A percentile compares a stretch with the other conserved stretches of the same genome.
Conservation (phyloP, 2,329 filamentous ascomycete species). For the Trichoderma semiorbis region DNA sequence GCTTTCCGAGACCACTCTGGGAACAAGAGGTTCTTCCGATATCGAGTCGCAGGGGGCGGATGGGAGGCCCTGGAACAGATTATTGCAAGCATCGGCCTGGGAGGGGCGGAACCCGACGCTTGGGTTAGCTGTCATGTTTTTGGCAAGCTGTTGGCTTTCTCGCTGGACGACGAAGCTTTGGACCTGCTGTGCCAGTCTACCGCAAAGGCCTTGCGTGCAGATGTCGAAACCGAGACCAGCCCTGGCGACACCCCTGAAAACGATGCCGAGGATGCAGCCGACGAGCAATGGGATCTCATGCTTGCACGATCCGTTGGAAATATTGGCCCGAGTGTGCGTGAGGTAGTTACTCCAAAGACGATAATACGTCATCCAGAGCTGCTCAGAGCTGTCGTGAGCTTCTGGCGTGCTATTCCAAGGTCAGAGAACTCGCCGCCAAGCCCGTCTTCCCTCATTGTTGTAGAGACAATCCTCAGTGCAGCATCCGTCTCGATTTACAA, state of each 20-base stretch:
- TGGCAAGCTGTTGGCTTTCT: slow-evolving; percentile 76
- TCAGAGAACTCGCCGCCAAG: slow-evolving; percentile 42
- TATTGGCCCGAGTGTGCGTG: slow-evolving; percentile 41
- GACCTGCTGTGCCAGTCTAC: slow-evolving; percentile 62
- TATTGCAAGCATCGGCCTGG: slow-evolving; percentile 63
- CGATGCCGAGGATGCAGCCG: slow-evolving; percentile 32
- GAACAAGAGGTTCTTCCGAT: slow-evolving; percentile 83
- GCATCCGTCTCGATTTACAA: slow-evolving; percentile 64
- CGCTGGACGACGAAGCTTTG: slow-evolving; percentile 72
- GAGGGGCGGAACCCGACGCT: slow-evolving; percentile 63
- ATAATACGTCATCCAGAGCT: slow-evolving; percentile 60
- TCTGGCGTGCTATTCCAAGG: slow-evolving; percentile 61
- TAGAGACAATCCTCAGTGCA: slow-evolving; percentile 59
- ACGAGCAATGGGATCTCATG: slow-evolving; percentile 39
- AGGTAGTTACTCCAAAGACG: slow-evolving; percentile 49
- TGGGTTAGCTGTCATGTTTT: slow-evolving; percentile 72
- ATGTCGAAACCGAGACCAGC: slow-evolving; percentile 24
- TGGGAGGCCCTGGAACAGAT: slow-evolving; percentile 74
- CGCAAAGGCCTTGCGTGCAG: slow-evolving; percentile 35
- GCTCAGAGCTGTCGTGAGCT: slow-evolving; percentile 57
- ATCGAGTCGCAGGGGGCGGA: slow-evolving; percentile 70
- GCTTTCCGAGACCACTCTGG: slow-evolving; percentile 76
- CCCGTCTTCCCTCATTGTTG: slow-evolving; percentile 59
- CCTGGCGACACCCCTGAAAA: slow-evolving; percentile 15
- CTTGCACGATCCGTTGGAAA: slow-evolving; percentile 37